Percentiles rank a stretch among this genome's conserved stretches.
These are phyloP conservation scores for Pistacia vera DNA, from an alignment of 345 rosid species.

Conservation along the genomic window DNA sequence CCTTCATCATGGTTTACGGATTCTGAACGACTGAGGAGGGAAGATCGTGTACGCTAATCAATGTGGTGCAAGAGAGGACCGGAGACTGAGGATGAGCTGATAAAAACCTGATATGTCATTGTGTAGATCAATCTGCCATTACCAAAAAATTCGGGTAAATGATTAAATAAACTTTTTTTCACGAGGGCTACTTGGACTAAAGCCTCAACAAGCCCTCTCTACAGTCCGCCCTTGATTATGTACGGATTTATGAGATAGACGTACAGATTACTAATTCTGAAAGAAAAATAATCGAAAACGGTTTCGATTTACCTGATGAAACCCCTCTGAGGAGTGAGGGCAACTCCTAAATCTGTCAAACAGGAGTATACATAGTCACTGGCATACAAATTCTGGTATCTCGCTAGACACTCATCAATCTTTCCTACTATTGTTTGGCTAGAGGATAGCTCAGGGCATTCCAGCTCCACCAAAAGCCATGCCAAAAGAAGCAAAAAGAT, in stretches of 20 bases:
- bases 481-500: constrained; percentile 41
- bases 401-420: constrained; percentile 50
- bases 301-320: constrained; percentile 52
- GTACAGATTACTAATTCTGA: too few relatives aligned
- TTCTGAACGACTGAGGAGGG: constrained; percentile 46
- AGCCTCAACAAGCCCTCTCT: too few relatives aligned
- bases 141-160: too few relatives aligned
- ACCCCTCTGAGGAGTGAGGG: constrained; percentile 42
- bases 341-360: constrained; percentile 52
- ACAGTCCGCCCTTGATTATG: too few relatives aligned
- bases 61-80: constrained; percentile 61
- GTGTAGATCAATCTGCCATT: constrained; percentile 57
- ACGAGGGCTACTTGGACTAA: too few relatives aligned
- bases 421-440: constrained; percentile 37
- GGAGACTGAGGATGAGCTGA: constrained; percentile 69
- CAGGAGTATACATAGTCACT: constrained; percentile 50
- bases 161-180: too few relatives aligned
- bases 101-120: constrained; percentile 63
- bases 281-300: too few relatives aligned
- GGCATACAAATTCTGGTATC: constrained; percentile 35
- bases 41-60: constrained; percentile 58
- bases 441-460: constrained; percentile 59
- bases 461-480: constrained; percentile 83
- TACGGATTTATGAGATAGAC: too few relatives aligned
- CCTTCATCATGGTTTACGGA: constrained; percentile 60